Evolutionary conservation across 495 filamentous ascomycete species (phyloP).

Genomic region (Talaromyces borbonicus): DNA sequence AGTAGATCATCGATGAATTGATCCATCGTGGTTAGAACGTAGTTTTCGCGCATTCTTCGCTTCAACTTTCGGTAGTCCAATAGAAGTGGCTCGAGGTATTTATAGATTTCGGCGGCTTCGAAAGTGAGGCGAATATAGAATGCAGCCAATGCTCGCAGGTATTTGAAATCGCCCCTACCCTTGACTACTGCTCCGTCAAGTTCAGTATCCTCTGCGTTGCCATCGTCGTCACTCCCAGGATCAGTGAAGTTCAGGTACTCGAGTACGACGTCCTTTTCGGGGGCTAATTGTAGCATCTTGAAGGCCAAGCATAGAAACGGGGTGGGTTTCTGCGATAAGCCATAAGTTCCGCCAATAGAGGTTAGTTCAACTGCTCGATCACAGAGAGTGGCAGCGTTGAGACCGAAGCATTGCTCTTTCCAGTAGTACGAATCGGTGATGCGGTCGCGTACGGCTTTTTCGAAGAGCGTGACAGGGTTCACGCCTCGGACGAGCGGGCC

Average conservation of each 20-base stretch:
- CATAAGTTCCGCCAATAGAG: conserved; percentile 77
- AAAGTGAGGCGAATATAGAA: conserved; percentile 94
- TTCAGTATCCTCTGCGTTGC: conserved; percentile 7
- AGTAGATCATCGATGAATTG: conserved; percentile 89
- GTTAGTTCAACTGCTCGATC: conserved; percentile 82
- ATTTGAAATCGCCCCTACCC: conserved; percentile 72
- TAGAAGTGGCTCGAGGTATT: conserved; percentile 70
- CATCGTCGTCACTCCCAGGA: conserved; percentile 27
- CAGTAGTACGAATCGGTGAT: conserved; percentile 93
- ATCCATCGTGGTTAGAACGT: conserved; percentile 71
- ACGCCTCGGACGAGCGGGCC: conserved; percentile 63
- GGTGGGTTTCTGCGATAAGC: conserved; percentile 68
- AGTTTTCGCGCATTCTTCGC: conserved; percentile 60
- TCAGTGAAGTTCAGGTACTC: conserved; percentile 62
- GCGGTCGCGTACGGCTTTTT: conserved; percentile 86
- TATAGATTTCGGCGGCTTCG: conserved; percentile 69
- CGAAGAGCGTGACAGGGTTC: conserved; percentile 82
- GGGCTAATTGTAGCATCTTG: conserved; percentile 85
- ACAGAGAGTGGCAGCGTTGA: conserved; percentile 83
- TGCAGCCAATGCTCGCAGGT: conserved; percentile 74
- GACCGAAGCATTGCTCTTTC: conserved; percentile 95
- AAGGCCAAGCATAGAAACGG: conserved; percentile 93
- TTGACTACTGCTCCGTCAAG: conserved; percentile 19
- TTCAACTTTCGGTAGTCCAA: conserved; percentile 77
- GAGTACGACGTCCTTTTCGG: conserved; percentile 64